Conservation (phyloP, 139 green algal genomes). For the Chlorella sp. region DNA sequence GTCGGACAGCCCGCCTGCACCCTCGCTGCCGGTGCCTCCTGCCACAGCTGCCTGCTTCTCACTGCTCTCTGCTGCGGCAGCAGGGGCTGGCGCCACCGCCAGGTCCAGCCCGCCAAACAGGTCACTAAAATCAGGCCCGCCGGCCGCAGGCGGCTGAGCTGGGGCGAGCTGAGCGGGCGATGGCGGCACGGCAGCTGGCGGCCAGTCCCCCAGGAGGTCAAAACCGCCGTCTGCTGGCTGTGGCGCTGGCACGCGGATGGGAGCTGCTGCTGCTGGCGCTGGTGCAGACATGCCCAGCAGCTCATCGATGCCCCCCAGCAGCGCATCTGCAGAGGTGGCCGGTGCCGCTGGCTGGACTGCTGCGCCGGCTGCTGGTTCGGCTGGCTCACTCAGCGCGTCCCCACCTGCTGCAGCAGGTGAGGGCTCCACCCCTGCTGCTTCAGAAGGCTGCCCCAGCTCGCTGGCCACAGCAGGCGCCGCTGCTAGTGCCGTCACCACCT, state of each 20-base stretch:
- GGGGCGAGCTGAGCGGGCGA: too few relatives aligned
- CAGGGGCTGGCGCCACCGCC: neutral
- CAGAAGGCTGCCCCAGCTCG: neutral
- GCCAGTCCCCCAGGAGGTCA: too few relatives aligned
- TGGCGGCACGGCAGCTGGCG: too few relatives aligned
- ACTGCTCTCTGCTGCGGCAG: neutral
- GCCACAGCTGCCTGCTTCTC: neutral
- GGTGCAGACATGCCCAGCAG: neutral
- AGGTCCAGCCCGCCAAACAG: neutral
- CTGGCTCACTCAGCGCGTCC: too few relatives aligned
- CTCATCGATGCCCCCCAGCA: neutral
- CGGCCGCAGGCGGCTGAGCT: too few relatives aligned
- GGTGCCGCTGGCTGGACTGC: neutral
- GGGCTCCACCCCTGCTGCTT: neutral
- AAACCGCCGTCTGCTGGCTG: too few relatives aligned
- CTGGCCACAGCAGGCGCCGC: neutral
- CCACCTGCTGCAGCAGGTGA: too few relatives aligned
- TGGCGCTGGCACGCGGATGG: too few relatives aligned
- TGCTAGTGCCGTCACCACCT: neutral
- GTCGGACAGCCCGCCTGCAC: neutral
- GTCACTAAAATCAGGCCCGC: neutral
- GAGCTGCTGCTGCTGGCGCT: too few relatives aligned
- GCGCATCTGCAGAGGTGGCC: too few relatives aligned
- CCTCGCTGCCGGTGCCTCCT: neutral
- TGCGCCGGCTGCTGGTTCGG: neutral